Percentiles rank a stretch among this genome's conserved stretches.
phyloP scores from a whole-genome alignment of 768 basidiomycete genomes.

The Daedalea quercina region DNA sequence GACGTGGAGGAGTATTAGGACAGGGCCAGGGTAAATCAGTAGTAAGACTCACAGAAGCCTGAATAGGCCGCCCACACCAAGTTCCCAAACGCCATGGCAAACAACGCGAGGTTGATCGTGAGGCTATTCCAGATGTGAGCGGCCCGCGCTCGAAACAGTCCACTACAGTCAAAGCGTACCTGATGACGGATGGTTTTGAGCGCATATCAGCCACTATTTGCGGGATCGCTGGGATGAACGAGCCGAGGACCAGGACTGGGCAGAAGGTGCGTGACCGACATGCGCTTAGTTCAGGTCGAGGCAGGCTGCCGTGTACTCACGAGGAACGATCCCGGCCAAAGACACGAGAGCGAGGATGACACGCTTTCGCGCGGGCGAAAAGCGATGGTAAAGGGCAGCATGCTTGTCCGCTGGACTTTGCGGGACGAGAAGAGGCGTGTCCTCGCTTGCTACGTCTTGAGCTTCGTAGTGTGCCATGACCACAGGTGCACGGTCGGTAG shows the following conservation, averaged over 20 bases:
- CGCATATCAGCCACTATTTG: slow-evolving; percentile 61
- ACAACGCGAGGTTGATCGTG: slow-evolving; percentile 44
- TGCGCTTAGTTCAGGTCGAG: background rate
- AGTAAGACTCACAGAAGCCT: slow-evolving; percentile 35
- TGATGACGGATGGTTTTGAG: slow-evolving; percentile 50
- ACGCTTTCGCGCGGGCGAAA: slow-evolving; percentile 44
- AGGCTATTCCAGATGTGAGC: slow-evolving; percentile 24
- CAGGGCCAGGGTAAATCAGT: background rate
- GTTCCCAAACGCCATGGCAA: slow-evolving; percentile 37
- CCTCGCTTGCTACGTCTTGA: background rate
- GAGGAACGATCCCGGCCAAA: slow-evolving; percentile 53
- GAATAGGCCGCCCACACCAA: slow-evolving; percentile 47
- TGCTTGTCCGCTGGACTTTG: background rate
- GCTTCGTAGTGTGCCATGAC: too few species aligned
- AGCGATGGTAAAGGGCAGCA: slow-evolving; percentile 43
- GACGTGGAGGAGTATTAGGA: background rate
- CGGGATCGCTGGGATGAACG: slow-evolving; percentile 71
- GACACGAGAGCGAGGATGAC: slow-evolving; percentile 52
- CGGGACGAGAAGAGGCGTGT: background rate
- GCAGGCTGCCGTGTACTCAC: too few species aligned
- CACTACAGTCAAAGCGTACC: slow-evolving; percentile 31
- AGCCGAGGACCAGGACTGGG: slow-evolving; percentile 60
- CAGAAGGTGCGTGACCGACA: background rate
- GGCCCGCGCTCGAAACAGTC: background rate
- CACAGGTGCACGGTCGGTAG: too few species aligned